Percentiles rank a stretch among this genome's conserved stretches.
Conservation (phyloP, 1,139 yeast species). For the Eremothecium cymbalariae region DNA sequence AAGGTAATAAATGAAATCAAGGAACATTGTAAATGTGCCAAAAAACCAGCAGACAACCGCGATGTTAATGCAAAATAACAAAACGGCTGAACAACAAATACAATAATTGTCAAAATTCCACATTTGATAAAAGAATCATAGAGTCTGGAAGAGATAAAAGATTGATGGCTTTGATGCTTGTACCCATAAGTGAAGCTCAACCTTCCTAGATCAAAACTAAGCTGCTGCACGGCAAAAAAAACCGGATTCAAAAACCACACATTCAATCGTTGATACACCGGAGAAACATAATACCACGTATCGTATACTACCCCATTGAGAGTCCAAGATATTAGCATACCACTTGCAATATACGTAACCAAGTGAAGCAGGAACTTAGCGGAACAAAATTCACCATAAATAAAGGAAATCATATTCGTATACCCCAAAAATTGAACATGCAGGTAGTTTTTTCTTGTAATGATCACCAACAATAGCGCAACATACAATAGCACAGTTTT, state of each 20-base stretch:
- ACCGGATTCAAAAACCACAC: slow-evolving; percentile 36
- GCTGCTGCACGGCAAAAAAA: slow-evolving; percentile 47
- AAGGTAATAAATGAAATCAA: slow-evolving; percentile 16
- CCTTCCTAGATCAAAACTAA: slow-evolving; percentile 52
- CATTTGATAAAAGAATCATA: slow-evolving; percentile 18
- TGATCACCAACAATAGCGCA: slow-evolving; percentile 38
- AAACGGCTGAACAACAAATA: slow-evolving; percentile 16
- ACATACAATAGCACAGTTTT: slow-evolving; percentile 31
- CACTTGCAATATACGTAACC: slow-evolving; percentile 34
- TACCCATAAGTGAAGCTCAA: slow-evolving; percentile 40
- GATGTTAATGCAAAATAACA: slow-evolving; percentile 11
- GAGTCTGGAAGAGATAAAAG: slow-evolving; percentile 21
- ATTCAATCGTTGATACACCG: slow-evolving; percentile 14
- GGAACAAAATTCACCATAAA: slow-evolving; percentile 41
- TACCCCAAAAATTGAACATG: slow-evolving; percentile 46
- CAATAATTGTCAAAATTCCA: slow-evolving; percentile 12
- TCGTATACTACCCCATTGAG: slow-evolving; percentile 26
- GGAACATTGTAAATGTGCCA: slow-evolving; percentile 12
- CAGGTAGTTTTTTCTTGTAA: slow-evolving; percentile 42
- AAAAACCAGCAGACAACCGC: slow-evolving; percentile 13
- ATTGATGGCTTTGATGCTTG: slow-evolving; percentile 36
- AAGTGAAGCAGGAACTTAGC: slow-evolving; percentile 34
- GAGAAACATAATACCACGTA: slow-evolving; percentile 5
- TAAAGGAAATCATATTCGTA: slow-evolving; percentile 43
- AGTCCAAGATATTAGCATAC: slow-evolving; percentile 37